Evolutionary conservation across 1,284 basidiomycete species (phyloP), one percentile per base, ranked within the genome.

Genomic region (Fomitopsis palustris): DNA sequence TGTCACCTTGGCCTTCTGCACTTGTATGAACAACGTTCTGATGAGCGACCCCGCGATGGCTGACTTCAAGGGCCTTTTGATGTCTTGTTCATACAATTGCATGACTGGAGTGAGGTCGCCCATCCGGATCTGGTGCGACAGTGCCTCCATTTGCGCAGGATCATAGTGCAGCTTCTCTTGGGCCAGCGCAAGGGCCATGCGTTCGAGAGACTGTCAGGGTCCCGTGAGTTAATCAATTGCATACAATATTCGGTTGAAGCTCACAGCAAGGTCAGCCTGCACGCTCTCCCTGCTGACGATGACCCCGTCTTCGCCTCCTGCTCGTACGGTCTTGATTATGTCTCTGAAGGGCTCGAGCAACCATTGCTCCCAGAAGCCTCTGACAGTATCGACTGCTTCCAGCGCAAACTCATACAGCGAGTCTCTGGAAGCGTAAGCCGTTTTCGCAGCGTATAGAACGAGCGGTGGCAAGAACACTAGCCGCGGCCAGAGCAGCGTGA

Each of bases 1-100:
- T n/a, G n/a, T 55, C 25, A 94, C 95, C 81, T 98, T 98, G 59
- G 95, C 93, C 74, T 98, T 99, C 70, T 99, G 96, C 1, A 98
- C 83, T 72, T 98, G 96, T 57, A 99, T 92, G 60, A 99, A 87
- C 35, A 96, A 76, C 0, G 93, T 90, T 41, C 96, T 84, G 27
- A 98, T 77, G 14, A 99, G 81, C 14, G 89, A 90, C 4, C 96
- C 96, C 3, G 82, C 78, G 6, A 98, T 62, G 4, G 88, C 92
- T 31, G 92, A 94, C 66, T 84, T 88, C 58, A 98, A 69, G 0
- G 96, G 97, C 23, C 78, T 82, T 74, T 88, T 90, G 75, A 99
- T 93, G 68, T 98, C 95, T 62, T 90, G 82, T 76, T 99, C 96
- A 71, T 97, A 98, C 10, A 96, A 84, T 67, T 89, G 81, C 65